Evolutionary conservation across 768 basidiomycete genomes (phyloP), one percentile per base, ranked within the genome.

Genomic region (Symmetrospora coprosmae): DNA sequence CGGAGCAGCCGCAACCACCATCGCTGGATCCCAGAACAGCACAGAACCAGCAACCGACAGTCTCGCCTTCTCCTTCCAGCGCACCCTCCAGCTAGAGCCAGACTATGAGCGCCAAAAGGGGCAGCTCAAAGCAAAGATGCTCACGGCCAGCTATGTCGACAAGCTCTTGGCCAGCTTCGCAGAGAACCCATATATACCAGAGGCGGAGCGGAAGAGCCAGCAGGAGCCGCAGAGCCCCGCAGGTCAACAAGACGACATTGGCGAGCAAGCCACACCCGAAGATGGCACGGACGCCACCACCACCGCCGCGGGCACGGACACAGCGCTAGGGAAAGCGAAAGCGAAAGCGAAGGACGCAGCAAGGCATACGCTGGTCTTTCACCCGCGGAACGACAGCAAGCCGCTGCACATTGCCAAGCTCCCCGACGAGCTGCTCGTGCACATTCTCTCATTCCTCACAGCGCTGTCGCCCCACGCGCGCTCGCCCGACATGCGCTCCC

Each of bases 401-500:
- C 60, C 62, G 0, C 46, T 65, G 8, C 58, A 48, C 7, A 51
- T 69, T 39, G 40, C 50, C 0, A 50, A 21, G 21, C 51, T 69
- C 7, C 66, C 67, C 1, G 65, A 48, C 33, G 68, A 69, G 23
- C 50, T 69, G 1, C 65, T 69, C 31, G 31, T 66, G 30, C 64
- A 65, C 37, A 59, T 69, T 50, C 40, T 66, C 0, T 41, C 43
- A 2, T 46, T 61, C 50, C 50, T 67, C 40, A 5, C 37, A n/a
- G 23, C 19, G 9, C 46, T 46, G 4, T 46, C 41, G 2, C 41
- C 39, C 11, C 23, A 59, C 23, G 34, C 28, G 16, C 39, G 21
- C 1, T 59, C 39, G 14, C 62, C 62, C 3, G 39, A 58, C n/a
- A 34, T 63, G 17, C 14, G 31, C 17, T 53, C 33, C 4, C 13